phyloP scores from a whole-genome alignment of 73 alveolate species.

The Breviolum minutum region DNA sequence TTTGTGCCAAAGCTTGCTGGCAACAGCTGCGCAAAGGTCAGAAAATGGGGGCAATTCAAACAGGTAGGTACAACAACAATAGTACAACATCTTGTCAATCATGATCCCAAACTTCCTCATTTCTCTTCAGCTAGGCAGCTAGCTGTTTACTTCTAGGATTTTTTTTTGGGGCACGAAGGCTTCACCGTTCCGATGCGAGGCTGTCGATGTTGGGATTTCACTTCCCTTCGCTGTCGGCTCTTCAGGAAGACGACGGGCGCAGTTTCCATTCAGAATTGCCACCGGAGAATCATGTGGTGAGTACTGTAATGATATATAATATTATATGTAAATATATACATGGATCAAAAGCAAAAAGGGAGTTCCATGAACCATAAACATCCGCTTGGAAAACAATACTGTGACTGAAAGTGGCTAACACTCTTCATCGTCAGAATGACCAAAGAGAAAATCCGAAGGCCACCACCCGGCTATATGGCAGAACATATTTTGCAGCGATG shows the following conservation, averaged over 20 bases:
- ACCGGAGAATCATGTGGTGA: background rate
- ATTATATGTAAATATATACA: too few species aligned
- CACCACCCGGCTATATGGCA: too few species aligned
- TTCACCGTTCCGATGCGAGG: constrained; percentile 1
- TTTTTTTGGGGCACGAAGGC: background rate
- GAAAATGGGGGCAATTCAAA: background rate
- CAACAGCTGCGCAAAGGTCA: constrained; percentile 3
- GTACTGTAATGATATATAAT: too few species aligned
- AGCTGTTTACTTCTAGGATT: background rate
- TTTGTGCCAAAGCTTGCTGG: background rate
- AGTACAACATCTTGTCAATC: background rate
- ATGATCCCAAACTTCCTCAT: background rate
- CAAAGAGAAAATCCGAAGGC: too few species aligned
- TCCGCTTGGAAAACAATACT: too few species aligned
- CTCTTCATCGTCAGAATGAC: too few species aligned
- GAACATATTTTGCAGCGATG: too few species aligned
- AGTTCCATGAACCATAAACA: too few species aligned
- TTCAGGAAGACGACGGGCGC: background rate
- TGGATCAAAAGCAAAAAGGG: too few species aligned
- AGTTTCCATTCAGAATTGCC: background rate
- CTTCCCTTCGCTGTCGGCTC: background rate
- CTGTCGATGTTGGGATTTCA: constrained; percentile 66
- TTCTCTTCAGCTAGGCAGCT: background rate
- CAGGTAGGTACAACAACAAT: background rate
- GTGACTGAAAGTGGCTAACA: too few species aligned